Base-by-base conservation (phyloP, 2,329 filamentous ascomycete species). In the Aureobasidium subglaciale region DNA sequence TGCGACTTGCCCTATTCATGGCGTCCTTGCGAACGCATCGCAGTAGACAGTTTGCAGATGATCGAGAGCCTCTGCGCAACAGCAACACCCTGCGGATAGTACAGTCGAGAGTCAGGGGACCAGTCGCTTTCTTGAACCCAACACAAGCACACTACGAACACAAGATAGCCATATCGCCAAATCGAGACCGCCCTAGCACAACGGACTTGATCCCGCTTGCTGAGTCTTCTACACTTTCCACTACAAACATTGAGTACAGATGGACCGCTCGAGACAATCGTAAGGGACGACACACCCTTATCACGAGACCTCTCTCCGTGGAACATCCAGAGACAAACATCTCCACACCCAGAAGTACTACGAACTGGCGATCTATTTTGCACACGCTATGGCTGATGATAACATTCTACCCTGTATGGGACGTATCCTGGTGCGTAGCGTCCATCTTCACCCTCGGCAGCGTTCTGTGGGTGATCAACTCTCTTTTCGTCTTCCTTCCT, bases 401-500 rank as follows among this genome's bases (percentile, higher is more conserved):
- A 55, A 78, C 72, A 6, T 66, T 65, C 43, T 81, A 70, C 53
- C 80, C 80, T 0, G 67, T 78, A 48, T 83, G 78, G 77, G 79
- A 83, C 59, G 69, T 83, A 10, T 81, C 78, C 0, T 83, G 76
- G 60, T 71, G 79, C 5, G 76, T 82, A 7, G 79, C 79, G 2
- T 64, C 71, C 5, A 68, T 76, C 7, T 83, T 83, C 67, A 81
- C 79, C 0, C 57, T 76, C 4, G 80, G 80, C 25, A 70, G 68
- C 48, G 61, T 72, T 1, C 57, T 74, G n/a, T 73, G 71, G 71
- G 66, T 72, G 8, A 61, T 72, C 38, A 86, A 86, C 63, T 76
- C 78, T 1, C 85, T 84, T 65, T 86, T 87, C 63, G 77, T 78
- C 5, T 86, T 78, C 73, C 71, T 86, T 1, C 85, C 85, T 0